Evolutionary conservation across 2,329 filamentous ascomycete genomes (phyloP), one percentile per base, ranked within the genome.

Genomic region (Penicillium sp.): DNA sequence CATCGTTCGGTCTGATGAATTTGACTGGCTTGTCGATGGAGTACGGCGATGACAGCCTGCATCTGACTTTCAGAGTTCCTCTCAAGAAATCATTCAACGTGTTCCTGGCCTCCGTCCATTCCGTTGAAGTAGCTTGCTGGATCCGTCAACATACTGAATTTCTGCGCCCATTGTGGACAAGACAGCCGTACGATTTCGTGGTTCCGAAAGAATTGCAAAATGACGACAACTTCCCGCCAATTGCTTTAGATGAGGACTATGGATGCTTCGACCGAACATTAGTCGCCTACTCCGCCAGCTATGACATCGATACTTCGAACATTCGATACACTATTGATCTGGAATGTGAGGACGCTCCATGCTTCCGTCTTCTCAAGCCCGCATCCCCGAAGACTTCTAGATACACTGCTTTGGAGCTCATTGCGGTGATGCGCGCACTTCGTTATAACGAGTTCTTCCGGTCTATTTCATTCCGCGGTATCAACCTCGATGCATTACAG

Each of bases 361-460:
- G 82, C 34, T 90, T 90, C 65, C 79, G 81, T 58, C 77, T 90
- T 8, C 75, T 87, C 7, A 80, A 79, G 18, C 84, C 86, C 2
- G 77, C 79, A 18, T 71, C 77, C 1, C 55, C 65, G 9, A 74
- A 77, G 42, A 74, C 77, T 44, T 72, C 73, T 11, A 79, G 80
- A 35, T 90, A 90, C 64, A 79, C 76, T 2, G 75, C 78, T 4
- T 67, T 85, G 23, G 87, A 89, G 65, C 72, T 89, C n/a, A 77
- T 90, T 29, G 85, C 87, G 4, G 80, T 90, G n/a, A 81, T 88
- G 77, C 79, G 86, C 57, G 79, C 87, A 9, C 70, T 90, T 49
- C 81, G 87, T 38, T 90, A 88, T 69, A 89, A 90, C 64, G 85
- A 89, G 63, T 81, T 78, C 1, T 90, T 89, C 67, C 76, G 76